Percentiles rank a stretch among this genome's conserved stretches.
Evolutionary conservation across 305 asterid species (phyloP).

Genomic region (Nicotiana rustica): DNA sequence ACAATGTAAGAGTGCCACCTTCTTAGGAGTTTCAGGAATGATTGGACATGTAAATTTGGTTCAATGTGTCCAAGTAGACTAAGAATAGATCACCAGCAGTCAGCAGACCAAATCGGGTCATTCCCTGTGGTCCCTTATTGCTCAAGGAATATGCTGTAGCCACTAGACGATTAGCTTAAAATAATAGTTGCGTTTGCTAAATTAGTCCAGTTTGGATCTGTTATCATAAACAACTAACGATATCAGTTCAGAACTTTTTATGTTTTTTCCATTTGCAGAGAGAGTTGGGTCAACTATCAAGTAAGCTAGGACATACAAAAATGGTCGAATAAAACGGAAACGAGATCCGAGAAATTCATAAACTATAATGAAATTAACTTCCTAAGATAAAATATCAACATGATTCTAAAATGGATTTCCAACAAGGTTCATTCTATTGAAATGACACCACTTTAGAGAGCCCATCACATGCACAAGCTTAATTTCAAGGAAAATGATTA

Average conservation of each 20-base stretch:
- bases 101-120: background rate
- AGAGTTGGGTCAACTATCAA: background rate
- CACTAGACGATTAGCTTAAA: background rate
- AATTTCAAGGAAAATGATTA: conserved; percentile 37
- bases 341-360: background rate
- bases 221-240: background rate
- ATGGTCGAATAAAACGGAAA: background rate
- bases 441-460: background rate
- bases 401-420: background rate
- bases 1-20: too few relatives aligned
- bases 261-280: background rate
- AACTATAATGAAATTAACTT: background rate
- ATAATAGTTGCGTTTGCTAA: background rate
- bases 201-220: background rate
- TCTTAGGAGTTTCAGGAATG: too few relatives aligned
- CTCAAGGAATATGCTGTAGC: background rate
- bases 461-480: background rate
- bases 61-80: background rate
- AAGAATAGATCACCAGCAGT: background rate
- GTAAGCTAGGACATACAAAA: background rate
- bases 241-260: background rate
- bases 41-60: too few relatives aligned
- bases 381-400: background rate
- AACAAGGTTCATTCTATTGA: conserved; percentile 20
- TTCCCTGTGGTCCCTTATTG: background rate